These are phyloP conservation scores for Mycena polygramma DNA, from an alignment of 768 basidiomycete genomes.

Conservation along the genomic window DNA sequence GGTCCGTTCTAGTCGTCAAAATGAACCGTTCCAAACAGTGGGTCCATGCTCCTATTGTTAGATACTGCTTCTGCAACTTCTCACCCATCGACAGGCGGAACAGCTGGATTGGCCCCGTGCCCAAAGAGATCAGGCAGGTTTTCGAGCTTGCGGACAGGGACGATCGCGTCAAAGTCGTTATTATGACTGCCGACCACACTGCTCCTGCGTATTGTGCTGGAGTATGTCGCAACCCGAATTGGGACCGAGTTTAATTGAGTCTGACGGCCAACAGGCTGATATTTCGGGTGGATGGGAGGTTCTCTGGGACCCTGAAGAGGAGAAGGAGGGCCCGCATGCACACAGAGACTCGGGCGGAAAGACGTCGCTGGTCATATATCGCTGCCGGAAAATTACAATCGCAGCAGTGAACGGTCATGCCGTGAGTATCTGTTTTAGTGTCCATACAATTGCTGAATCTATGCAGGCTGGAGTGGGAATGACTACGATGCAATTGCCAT, in stretches of 20 bases:
- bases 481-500: conserved; percentile 64
- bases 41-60: conserved; percentile 29
- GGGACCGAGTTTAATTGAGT: not conserved
- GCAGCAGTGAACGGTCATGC: conserved; percentile 66
- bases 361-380: conserved; percentile 60
- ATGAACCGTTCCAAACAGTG: conserved; percentile 65
- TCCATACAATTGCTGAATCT: conserved; percentile 6
- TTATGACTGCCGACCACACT: conserved; percentile 64
- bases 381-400: conserved; percentile 68
- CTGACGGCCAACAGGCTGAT: conserved; percentile 56
- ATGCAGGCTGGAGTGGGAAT: conserved; percentile 62
- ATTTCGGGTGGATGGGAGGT: conserved; percentile 61
- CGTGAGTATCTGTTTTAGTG: conserved; percentile 44
- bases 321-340: conserved; percentile 63
- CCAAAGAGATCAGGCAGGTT: conserved; percentile 55
- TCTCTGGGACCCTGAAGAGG: conserved; percentile 55
- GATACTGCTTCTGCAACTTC: conserved; percentile 2
- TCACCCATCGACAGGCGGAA: conserved; percentile 54
- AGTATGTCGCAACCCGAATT: conserved; percentile 46
- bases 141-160: conserved; percentile 65
- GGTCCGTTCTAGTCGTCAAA: conserved; percentile 56
- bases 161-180: conserved; percentile 64
- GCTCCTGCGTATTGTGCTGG: conserved; percentile 70
- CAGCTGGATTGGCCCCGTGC: conserved; percentile 51
- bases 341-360: conserved; percentile 65